phyloP scores from a whole-genome alignment of 371 early-diverging fungal species.

The Nematocida minor region DNA sequence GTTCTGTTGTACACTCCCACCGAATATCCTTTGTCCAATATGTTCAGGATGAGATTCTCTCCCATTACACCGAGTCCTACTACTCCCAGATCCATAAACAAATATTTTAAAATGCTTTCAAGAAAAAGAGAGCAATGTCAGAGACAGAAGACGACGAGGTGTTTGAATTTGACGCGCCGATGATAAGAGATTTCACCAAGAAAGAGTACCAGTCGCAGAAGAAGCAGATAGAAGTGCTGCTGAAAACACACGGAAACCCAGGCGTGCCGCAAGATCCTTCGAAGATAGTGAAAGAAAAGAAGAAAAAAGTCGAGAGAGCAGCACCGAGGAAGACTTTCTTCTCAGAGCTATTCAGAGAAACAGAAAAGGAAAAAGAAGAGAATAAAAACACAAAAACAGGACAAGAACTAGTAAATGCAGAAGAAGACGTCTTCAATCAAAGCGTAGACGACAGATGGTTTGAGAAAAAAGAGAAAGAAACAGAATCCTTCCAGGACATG shows the following conservation, averaged over 20 bases:
- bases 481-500: neutral
- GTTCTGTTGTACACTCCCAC: slow-evolving; percentile 83
- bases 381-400: neutral
- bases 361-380: neutral
- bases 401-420: too few relatives aligned
- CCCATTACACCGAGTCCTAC: slow-evolving; percentile 99
- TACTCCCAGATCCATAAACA: slow-evolving; percentile 78
- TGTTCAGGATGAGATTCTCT: slow-evolving; percentile 91
- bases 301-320: neutral
- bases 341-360: slow-evolving; percentile 9
- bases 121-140: neutral
- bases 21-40: slow-evolving; percentile 84
- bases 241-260: slow-evolving; percentile 23
- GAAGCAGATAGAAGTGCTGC: slow-evolving; percentile 12
- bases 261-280: slow-evolving; percentile 43
- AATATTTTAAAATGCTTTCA: slow-evolving; percentile 8
- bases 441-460: slow-evolving; percentile 48
- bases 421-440: neutral
- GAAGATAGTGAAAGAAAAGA: slow-evolving; percentile 2
- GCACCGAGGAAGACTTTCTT: slow-evolving; percentile 36
- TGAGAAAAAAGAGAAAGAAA: slow-evolving; percentile 28
- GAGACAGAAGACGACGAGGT: neutral
- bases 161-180: slow-evolving; percentile 47
- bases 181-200: slow-evolving; percentile 38
- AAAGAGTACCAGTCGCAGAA: slow-evolving; percentile 45